Evolutionary conservation across 345 rosid species (phyloP).

Genomic region (Gossypium australe): DNA sequence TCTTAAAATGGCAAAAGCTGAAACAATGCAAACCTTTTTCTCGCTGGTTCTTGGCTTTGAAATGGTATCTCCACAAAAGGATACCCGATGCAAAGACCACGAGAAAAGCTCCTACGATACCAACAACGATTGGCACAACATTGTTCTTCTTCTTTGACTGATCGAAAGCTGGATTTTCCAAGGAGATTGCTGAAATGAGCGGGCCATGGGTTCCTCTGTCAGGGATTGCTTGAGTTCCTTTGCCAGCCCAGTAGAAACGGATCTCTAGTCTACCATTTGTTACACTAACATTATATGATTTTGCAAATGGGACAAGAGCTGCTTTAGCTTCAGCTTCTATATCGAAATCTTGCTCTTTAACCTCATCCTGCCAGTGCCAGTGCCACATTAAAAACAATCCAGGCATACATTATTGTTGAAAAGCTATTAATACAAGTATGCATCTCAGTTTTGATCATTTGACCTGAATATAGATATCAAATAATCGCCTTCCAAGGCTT

Average conservation of each 20-base stretch:
- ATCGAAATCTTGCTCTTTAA: conserved; percentile 26
- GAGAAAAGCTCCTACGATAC: conserved; percentile 16
- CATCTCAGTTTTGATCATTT: neutral
- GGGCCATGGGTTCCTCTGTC: conserved; percentile 25
- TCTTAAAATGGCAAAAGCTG: neutral
- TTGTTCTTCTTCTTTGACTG: neutral
- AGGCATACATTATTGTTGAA: neutral
- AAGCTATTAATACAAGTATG: neutral
- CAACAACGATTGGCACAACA: conserved; percentile 13
- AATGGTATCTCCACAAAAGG: conserved; percentile 21
- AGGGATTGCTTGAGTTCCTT: conserved; percentile 36
- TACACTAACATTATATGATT: conserved; percentile 4
- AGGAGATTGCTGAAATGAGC: conserved; percentile 31
- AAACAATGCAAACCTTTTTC: conserved; percentile 17
- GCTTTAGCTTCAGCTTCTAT: conserved; percentile 26
- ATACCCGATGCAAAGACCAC: conserved; percentile 10
- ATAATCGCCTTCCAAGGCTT: conserved; percentile 35
- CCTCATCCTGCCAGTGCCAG: conserved; percentile 19
- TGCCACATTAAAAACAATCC: conserved; percentile 5
- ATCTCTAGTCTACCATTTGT: conserved; percentile 22
- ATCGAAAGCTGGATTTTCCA: conserved; percentile 23
- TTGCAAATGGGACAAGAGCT: conserved; percentile 10
- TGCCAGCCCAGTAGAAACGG: conserved; percentile 38
- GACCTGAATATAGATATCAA: conserved; percentile 44
- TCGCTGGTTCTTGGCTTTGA: neutral